Base-by-base conservation (phyloP, 1,284 basidiomycete species). In the Ceratobasidium sp. region DNA sequence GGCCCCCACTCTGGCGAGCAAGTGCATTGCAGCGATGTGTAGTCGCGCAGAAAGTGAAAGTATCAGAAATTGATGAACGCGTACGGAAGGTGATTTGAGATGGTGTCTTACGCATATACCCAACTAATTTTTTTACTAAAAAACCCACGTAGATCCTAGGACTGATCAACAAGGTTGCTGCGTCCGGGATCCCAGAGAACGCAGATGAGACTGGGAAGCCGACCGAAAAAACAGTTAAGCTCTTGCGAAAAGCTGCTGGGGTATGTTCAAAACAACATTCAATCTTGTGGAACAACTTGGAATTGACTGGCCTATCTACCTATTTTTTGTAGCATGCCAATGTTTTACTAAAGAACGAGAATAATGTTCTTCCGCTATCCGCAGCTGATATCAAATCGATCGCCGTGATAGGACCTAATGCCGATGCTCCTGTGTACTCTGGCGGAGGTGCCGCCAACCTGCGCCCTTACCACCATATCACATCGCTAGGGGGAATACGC, bases 401-500 rank as follows among this genome's bases (percentile, higher is more conserved):
- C 71, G 86, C 86, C 9, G 84, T 89, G 64, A 87, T 89, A 72
- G 88, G 88, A 0, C 85, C 86, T 21, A 88, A 88, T 78, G 87
- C 87, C 28, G 87, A 87, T 76, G 78, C 81, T 32, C 81, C 83
- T 0, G 82, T 85, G 74, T 82, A 85, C 35, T 85, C 85, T 16
- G 87, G 87, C 32, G 88, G 87, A 41, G 87, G 87, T 8, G 85
- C 84, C 30, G 87, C 87, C 8, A 78, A 80, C 3, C 80, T 88
- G 14, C 55, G 55, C n/a, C 55, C 85, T 2, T 82, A 83, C 3
- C 87, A 85, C 77, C 80, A 83, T 1, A 81, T 87, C 18, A 84
- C 86, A 0, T 85, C 87, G 4, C 81, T 85, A 57, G 82, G 87
- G 69, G 87, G 85, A 2, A 85, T 88, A 72, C 78, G 76, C 0